Percentiles rank a stretch among this genome's conserved stretches.
phyloP scores from a whole-genome alignment of 169 alveolate species.

The Theileria orientalis region DNA sequence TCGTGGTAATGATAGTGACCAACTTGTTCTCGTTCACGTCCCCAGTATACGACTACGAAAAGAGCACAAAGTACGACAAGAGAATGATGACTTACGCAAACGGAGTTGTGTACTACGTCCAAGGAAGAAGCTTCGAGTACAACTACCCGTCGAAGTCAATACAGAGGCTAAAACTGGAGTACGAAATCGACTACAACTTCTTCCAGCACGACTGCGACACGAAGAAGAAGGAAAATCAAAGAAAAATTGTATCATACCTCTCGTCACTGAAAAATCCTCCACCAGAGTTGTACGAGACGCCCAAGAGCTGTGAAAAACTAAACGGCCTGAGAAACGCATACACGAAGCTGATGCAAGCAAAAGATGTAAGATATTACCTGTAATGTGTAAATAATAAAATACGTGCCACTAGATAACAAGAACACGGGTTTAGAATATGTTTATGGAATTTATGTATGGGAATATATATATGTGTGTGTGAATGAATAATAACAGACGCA shows the following conservation, averaged over 20 bases:
- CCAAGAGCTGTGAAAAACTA: slow-evolving; percentile 48
- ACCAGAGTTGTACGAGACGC: slow-evolving; percentile 50
- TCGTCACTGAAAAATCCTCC: slow-evolving; percentile 52
- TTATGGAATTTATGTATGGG: no score
- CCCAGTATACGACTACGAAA: slow-evolving; percentile 27
- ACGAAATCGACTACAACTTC: slow-evolving; percentile 58
- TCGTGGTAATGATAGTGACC: slow-evolving; percentile 3
- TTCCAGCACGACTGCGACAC: slow-evolving; percentile 41
- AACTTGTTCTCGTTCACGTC: not conserved
- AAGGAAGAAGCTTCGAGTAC: slow-evolving; percentile 25
- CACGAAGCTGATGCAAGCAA: slow-evolving; percentile 3
- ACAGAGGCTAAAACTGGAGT: slow-evolving; percentile 43
- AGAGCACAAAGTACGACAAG: slow-evolving; percentile 11
- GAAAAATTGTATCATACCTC: slow-evolving; percentile 20
- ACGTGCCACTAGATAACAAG: not conserved
- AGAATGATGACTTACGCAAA: slow-evolving; percentile 38
- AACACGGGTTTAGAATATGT: no score
- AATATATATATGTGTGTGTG: no score
- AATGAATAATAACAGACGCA: no score
- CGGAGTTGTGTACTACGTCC: slow-evolving; percentile 64
- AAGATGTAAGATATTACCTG: not conserved
- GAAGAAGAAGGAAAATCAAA: slow-evolving; percentile 21
- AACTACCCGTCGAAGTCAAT: slow-evolving; percentile 43
- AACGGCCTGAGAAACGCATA: slow-evolving; percentile 18
- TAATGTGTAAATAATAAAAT: no score